Percentiles rank a stretch among this genome's conserved stretches.
phyloP scores from a whole-genome alignment of 352 stramenopile species.

The Pythium insidiosum region DNA sequence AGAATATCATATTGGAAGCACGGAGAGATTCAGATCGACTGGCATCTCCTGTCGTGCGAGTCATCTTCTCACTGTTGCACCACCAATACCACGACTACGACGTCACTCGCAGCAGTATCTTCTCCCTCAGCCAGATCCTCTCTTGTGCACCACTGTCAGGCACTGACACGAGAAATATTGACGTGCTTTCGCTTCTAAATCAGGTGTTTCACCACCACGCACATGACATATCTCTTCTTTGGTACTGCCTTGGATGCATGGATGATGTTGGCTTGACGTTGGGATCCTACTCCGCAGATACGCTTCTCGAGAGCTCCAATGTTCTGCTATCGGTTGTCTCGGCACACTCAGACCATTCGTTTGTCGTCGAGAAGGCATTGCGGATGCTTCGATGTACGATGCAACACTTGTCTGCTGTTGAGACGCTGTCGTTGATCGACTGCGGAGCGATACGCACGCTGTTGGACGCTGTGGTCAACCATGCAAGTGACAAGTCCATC shows the following conservation, averaged over 20 bases:
- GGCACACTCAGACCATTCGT: too few species aligned
- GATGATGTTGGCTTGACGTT: too few species aligned
- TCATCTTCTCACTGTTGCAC: constrained; percentile 6
- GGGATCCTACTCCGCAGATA: too few species aligned
- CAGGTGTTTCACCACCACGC: constrained; percentile 3
- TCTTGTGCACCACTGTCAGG: too few species aligned
- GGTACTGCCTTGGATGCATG: constrained; percentile 3
- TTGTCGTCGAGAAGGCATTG: too few species aligned
- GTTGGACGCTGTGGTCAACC: not conserved
- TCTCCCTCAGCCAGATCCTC: constrained; percentile 5
- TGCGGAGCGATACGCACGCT: constrained; percentile 3
- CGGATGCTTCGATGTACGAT: too few species aligned
- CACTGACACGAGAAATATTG: too few species aligned
- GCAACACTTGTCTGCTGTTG: not conserved
- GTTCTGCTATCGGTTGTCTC: too few species aligned
- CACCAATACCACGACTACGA: constrained; percentile 13
- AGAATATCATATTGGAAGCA: constrained; percentile 10
- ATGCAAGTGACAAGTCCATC: constrained; percentile 2
- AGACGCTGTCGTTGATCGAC: constrained; percentile 3
- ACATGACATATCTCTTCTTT: constrained; percentile 8
- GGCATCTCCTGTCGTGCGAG: not conserved
- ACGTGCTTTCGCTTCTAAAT: too few species aligned
- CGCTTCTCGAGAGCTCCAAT: too few species aligned
- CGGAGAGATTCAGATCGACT: not conserved
- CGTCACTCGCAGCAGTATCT: constrained; percentile 11